phyloP scores from a whole-genome alignment of 768 basidiomycete species.

The Leccinum fibrillosum region DNA sequence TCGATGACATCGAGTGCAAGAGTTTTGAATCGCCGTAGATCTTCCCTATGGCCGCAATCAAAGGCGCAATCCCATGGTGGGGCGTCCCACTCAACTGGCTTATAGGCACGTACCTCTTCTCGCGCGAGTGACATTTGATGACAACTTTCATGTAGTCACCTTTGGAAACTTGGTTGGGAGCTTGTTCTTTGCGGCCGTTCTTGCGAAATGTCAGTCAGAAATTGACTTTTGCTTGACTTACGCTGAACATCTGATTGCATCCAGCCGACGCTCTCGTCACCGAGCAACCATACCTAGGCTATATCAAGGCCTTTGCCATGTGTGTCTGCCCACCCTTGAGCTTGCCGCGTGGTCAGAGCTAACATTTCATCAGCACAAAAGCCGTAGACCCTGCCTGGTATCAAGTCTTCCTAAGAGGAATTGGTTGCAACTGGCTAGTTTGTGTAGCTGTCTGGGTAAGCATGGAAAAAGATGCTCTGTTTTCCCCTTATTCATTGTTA shows the following conservation, averaged over 20 bases:
- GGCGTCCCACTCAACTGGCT: constrained; percentile 64
- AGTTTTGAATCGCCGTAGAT: constrained; percentile 37
- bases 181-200: constrained; percentile 64
- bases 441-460: constrained; percentile 71
- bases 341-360: neutral
- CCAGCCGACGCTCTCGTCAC: constrained; percentile 61
- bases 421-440: constrained; percentile 78
- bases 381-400: constrained; percentile 65
- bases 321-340: constrained; percentile 30
- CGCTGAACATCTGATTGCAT: neutral
- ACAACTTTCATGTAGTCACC: constrained; percentile 42
- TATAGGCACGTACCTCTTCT: constrained; percentile 44
- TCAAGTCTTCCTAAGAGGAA: constrained; percentile 69
- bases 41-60: constrained; percentile 66
- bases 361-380: constrained; percentile 45
- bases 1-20: neutral
- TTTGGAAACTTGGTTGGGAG: constrained; percentile 71
- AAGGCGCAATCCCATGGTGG: constrained; percentile 67
- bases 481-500: constrained; percentile 1
- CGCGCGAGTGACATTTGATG: neutral
- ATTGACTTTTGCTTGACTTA: neutral
- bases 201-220: constrained; percentile 54
- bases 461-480: neutral
- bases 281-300: constrained; percentile 52
- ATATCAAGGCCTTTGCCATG: constrained; percentile 55